Percentiles rank a stretch among this genome's conserved stretches.
phyloP scores from a whole-genome alignment of 2,329 filamentous ascomycete species.

The Beauveria medogensis region DNA sequence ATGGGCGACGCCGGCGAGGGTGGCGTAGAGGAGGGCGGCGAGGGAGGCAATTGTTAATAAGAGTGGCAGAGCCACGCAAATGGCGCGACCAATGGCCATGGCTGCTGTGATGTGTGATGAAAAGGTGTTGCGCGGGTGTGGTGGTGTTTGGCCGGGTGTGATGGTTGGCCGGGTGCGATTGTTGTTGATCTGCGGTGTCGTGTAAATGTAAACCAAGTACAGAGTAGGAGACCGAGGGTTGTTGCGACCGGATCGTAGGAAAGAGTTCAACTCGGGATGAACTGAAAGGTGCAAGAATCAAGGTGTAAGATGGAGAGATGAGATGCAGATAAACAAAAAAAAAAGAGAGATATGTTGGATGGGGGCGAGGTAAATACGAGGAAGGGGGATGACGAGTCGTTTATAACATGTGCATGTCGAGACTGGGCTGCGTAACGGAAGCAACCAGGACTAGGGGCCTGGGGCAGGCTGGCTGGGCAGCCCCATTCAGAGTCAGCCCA shows the following conservation, averaged over 20 bases:
- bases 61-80: slow-evolving; percentile 85
- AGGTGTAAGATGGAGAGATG: background rate
- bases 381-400: slow-evolving; percentile 4
- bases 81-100: slow-evolving; percentile 64
- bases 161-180: background rate
- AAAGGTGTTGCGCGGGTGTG: background rate
- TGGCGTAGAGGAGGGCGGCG: slow-evolving; percentile 55
- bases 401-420: slow-evolving; percentile 1
- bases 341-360: background rate
- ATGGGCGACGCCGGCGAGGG: slow-evolving; percentile 47
- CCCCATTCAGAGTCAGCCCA: background rate
- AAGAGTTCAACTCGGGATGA: background rate
- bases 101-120: slow-evolving; percentile 17
- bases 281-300: background rate
- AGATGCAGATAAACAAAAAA: background rate
- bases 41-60: slow-evolving; percentile 70
- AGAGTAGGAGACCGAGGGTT: background rate
- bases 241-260: background rate
- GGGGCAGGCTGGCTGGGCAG: background rate
- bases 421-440: background rate
- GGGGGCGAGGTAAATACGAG: background rate
- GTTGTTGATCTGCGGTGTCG: background rate
- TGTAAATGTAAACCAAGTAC: background rate
- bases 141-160: background rate
- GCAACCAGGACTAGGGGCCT: background rate